Evolutionary conservation across 2,329 filamentous ascomycete genomes (phyloP).

Genomic region (Microcyclospora tardicrescens): DNA sequence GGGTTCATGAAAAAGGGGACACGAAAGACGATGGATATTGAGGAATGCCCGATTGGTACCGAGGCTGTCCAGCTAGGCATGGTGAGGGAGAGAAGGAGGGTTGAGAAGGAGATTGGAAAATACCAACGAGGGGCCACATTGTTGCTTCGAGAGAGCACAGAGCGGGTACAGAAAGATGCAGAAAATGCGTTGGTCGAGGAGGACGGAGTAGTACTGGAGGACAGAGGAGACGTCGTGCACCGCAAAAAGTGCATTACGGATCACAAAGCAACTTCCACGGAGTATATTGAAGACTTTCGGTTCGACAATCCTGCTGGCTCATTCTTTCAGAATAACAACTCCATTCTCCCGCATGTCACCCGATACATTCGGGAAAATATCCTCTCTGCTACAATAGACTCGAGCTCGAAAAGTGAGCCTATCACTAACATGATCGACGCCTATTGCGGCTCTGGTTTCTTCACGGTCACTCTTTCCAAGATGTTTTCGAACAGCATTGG

Average conservation of each 20-base stretch:
- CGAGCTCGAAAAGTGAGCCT: neutral
- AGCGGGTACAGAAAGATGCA: constrained; percentile 44
- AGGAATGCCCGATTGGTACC: constrained; percentile 93
- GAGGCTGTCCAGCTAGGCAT: constrained; percentile 70
- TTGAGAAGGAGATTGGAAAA: constrained; percentile 53
- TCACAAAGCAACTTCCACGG: constrained; percentile 66
- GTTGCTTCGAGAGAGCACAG: constrained; percentile 73
- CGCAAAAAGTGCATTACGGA: constrained; percentile 83
- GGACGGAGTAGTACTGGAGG: constrained; percentile 40
- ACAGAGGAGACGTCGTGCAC: constrained; percentile 52
- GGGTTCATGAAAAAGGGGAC: constrained; percentile 86
- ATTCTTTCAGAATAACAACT: constrained; percentile 99
- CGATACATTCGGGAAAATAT: constrained; percentile 73
- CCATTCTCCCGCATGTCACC: constrained; percentile 78
- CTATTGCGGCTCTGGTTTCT: constrained; percentile 93
- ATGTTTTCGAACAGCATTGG: constrained; percentile 70
- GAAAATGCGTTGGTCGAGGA: constrained; percentile 21
- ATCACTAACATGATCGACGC: constrained; percentile 91
- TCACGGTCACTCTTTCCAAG: constrained; percentile 82
- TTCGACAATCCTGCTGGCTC: constrained; percentile 87
- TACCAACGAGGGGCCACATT: constrained; percentile 80
- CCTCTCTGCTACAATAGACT: constrained; percentile 26
- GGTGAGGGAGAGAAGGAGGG: constrained; percentile 62
- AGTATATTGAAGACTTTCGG: constrained; percentile 73
- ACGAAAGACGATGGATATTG: constrained; percentile 74